Percentiles rank a stretch among this genome's conserved stretches.
These are phyloP conservation scores for Pyricularia grisea DNA, from an alignment of 2,329 filamentous ascomycete genomes.

Conservation along the genomic window DNA sequence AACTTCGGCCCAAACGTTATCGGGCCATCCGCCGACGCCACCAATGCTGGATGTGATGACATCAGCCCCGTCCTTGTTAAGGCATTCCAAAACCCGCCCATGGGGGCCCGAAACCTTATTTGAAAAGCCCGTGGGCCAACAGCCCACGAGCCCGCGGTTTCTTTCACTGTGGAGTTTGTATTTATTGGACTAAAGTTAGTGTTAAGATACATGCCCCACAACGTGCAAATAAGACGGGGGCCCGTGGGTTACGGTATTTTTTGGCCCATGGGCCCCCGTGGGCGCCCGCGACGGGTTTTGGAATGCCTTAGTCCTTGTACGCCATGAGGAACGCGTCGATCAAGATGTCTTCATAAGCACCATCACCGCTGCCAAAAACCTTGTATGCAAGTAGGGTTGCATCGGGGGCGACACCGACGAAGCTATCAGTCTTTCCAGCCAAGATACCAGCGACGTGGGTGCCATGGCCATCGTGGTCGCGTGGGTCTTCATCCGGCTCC, in stretches of 20 bases:
- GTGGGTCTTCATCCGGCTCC: constrained; percentile 13
- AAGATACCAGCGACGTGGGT: constrained; percentile 19
- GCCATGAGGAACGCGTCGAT: constrained; percentile 26
- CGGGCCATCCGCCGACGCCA: constrained; percentile 12
- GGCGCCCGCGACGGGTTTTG: no score
- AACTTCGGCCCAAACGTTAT: constrained; percentile 25
- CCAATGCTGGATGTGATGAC: constrained; percentile 24
- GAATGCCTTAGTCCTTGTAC: constrained; percentile 21
- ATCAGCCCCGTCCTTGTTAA: no score
- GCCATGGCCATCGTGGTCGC: constrained; percentile 14
- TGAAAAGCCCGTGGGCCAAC: no score
- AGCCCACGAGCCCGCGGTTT: no score
- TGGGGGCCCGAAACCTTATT: no score
- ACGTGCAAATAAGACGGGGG: no score
- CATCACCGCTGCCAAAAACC: constrained; percentile 13
- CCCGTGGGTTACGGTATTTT: no score
- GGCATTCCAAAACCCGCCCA: no score
- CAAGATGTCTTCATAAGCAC: constrained; percentile 18
- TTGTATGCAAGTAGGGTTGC: constrained; percentile 15
- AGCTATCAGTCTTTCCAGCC: constrained; percentile 12
- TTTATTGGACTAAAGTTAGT: no score
- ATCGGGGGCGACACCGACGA: constrained; percentile 15
- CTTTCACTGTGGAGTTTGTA: no score
- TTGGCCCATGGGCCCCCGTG: no score
- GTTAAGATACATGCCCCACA: no score